Base-by-base conservation (phyloP, 345 rosid species). In the Murraya paniculata region DNA sequence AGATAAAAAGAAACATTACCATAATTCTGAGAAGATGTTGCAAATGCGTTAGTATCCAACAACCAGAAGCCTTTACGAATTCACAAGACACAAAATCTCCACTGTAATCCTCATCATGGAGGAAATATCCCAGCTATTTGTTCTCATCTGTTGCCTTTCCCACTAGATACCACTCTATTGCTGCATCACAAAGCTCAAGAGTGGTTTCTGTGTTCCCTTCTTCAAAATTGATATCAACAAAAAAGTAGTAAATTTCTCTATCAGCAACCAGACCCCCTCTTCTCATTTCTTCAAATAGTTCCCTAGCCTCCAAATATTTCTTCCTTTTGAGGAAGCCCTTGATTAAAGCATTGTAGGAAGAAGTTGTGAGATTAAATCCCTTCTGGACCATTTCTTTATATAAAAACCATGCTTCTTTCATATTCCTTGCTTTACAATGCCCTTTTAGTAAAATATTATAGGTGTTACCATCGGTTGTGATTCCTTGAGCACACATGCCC, bases 341-440 rank as follows among this genome's bases (percentile, higher is more conserved):
- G 68, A 95, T 85, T 79, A 95, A 89, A 79, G 85, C 90, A 81
- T 84, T 87, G 72, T 92, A 95, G 53, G 98, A 85, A 83, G 82
- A 81, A 56, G 80, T 82, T 5, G 97, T 82, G 41, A 87, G 85
- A 38, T 78, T 76, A 76, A 86, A 90, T 68, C 97, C 95, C 85
- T 91, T 93, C 70, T 79, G 86, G 5, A 82, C 81, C 95, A 91
- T 90, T 87, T 90, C 94, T 68, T 56, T 81, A 65, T 73, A 86
- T 88, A 93, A 82, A 89, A 87, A 95, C 92, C 91, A 91, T 67
- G 99, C 99, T 79, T 95, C 97, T 83, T 93, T 95, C 97, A 93
- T 95, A 85, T 93, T 95, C 85, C 99, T 95, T n/a, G 97, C 96
- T 88, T 88, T 93, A 80, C 92, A 93, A 85, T 95, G 98, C 64